Evolutionary conservation across 306 rosid species (phyloP), one percentile per base, ranked within the genome.

Genomic region (Ammopiptanthus mongolicus): DNA sequence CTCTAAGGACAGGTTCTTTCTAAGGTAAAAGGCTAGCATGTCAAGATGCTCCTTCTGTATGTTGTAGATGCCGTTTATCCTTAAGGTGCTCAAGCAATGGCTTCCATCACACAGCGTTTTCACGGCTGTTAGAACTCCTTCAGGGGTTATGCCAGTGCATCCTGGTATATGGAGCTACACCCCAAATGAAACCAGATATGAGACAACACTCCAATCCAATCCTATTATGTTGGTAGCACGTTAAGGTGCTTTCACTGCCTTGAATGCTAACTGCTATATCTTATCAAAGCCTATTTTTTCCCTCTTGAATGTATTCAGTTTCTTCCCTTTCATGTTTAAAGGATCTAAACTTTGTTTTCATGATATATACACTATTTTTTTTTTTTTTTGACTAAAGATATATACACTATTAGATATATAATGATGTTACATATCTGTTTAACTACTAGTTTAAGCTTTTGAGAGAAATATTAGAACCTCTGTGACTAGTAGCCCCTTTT

Each of bases 101-200:
- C 84, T 80, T 50, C 82, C 75, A 62, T 88, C 75, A 48, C 91
- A 87, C 23, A 91, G 57, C 17, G 85, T 82, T 82, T 80, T 60
- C 71, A 88, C 91, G 11, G 95, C 89, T 48, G 48, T 74, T 52
- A 86, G 65, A 58, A 91, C 84, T 63, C 95, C 98, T 70, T 80
- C 91, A 0, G 96, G 89, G 76, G 95, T 90, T 87, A 94, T 77
- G 63, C 88, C 74, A 1, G 89, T 85, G 87, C 98, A 94, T 75
- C 53, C 91, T 70, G 98, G 97, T 75, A 91, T 73, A 44, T 75
- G 77, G 47, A 91, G 91, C 97, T 95, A 83, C 84, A 85, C 36
- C 44, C 67, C 69, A 69, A 70, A 72, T 67, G 41, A 62, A 78
- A 78, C 52, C 29, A 83, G 23, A 69, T 41, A 61, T 82, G 10